Percentiles rank a stretch among this genome's conserved stretches.
These are phyloP conservation scores for Grigorovia transvaalensis DNA, from an alignment of 805 yeast species.

Conservation along the genomic window DNA sequence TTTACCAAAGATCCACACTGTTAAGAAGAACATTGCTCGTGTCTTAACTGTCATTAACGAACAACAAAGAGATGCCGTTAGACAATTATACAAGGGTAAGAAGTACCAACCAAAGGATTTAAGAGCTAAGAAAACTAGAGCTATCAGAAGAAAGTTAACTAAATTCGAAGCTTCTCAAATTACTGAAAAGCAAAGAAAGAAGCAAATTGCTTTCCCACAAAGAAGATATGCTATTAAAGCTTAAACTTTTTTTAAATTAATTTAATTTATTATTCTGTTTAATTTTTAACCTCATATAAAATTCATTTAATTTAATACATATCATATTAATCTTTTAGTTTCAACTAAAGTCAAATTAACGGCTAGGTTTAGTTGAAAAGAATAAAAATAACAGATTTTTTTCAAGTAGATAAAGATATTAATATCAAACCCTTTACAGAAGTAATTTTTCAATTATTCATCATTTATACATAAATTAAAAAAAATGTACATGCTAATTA, in stretches of 20 bases:
- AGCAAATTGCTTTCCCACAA: constrained; percentile 93
- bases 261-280: not conserved
- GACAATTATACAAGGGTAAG: constrained; percentile 91
- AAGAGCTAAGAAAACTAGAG: constrained; percentile 99
- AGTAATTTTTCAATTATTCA: no score
- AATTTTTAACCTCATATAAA: constrained; percentile 1
- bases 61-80: constrained; percentile 92
- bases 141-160: constrained; percentile 96
- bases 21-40: constrained; percentile 97
- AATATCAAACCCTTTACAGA: no score
- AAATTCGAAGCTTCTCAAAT: constrained; percentile 69
- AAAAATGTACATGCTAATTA: no score
- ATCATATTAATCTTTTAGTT: not conserved
- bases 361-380: no score
- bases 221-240: constrained; percentile 99
- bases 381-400: no score
- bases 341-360: no score
- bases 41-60: constrained; percentile 96
- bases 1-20: constrained; percentile 93
- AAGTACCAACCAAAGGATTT: constrained; percentile 97
- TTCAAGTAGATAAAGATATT: no score
- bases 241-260: constrained; percentile 33
- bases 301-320: constrained; percentile 1
- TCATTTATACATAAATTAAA: no score
- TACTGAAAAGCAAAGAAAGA: constrained; percentile 90